A percentile compares a stretch with the other conserved stretches of the same genome.
Evolutionary conservation across 257 asterid genomes (phyloP).

Genomic region (Mitragyna speciosa): DNA sequence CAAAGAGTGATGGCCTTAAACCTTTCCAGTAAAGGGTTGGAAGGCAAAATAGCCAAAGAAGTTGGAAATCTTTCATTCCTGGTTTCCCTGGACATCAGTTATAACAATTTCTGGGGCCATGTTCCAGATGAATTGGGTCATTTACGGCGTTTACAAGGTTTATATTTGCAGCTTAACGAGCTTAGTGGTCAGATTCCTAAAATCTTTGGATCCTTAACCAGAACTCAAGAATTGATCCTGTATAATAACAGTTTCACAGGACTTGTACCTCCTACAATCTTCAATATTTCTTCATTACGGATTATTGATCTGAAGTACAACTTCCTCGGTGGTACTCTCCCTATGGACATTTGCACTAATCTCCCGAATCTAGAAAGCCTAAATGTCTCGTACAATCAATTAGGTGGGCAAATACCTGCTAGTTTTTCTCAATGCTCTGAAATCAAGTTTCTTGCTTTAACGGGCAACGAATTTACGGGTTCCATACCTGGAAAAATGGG

Average conservation of each 20-base stretch:
- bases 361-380: not conserved
- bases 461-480: not conserved
- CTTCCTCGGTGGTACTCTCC: no score
- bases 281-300: no score
- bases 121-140: no score
- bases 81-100: not conserved
- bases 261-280: not conserved
- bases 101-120: not conserved
- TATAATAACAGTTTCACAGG: not conserved
- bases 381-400: not conserved
- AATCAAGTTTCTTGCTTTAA: not conserved
- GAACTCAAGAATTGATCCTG: not conserved
- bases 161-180: no score
- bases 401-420: not conserved
- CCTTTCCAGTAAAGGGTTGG: not conserved
- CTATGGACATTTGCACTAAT: not conserved
- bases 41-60: not conserved
- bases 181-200: not conserved
- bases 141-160: no score
- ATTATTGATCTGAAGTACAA: no score
- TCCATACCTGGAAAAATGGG: no score
- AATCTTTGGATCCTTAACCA: not conserved
- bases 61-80: not conserved
- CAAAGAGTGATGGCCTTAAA: slow-evolving; percentile 10
- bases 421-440: not conserved